A percentile compares a stretch with the other conserved stretches of the same genome.
phyloP scores from a whole-genome alignment of 805 yeast genomes.

The Pichia rugopelliculosa region DNA sequence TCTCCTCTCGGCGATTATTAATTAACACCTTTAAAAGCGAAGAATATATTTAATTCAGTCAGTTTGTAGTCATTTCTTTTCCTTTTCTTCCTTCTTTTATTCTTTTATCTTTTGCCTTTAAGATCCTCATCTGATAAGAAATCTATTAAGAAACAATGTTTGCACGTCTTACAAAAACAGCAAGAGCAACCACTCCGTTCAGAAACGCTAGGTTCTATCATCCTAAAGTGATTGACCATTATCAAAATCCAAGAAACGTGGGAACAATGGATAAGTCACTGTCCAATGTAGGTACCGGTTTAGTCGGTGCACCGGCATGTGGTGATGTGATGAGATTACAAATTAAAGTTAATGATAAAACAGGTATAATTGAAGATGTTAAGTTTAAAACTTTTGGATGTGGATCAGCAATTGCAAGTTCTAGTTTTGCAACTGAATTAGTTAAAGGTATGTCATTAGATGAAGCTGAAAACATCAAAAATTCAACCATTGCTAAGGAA shows the following conservation, averaged over 20 bases:
- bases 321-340: constrained; percentile 99
- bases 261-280: constrained; percentile 81
- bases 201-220: constrained; percentile 48
- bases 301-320: constrained; percentile 99
- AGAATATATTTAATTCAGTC: background rate
- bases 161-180: background rate
- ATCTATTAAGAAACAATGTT: no score
- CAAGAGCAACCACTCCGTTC: background rate
- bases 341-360: constrained; percentile 82
- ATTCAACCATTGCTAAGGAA: constrained; percentile 91
- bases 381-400: constrained; percentile 99
- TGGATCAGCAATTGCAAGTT: constrained; percentile 95
- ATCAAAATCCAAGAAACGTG: constrained; percentile 93
- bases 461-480: constrained; percentile 88
- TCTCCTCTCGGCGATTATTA: background rate
- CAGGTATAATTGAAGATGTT: constrained; percentile 90
- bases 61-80: background rate
- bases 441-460: constrained; percentile 92
- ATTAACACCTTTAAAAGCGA: background rate
- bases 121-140: no score
- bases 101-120: background rate
- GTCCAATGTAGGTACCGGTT: constrained; percentile 84
- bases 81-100: background rate
- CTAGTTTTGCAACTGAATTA: constrained; percentile 89
- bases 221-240: constrained; percentile 92